These are phyloP conservation scores for Suillus spraguei DNA, from an alignment of 768 basidiomycete species.

Conservation along the genomic window DNA sequence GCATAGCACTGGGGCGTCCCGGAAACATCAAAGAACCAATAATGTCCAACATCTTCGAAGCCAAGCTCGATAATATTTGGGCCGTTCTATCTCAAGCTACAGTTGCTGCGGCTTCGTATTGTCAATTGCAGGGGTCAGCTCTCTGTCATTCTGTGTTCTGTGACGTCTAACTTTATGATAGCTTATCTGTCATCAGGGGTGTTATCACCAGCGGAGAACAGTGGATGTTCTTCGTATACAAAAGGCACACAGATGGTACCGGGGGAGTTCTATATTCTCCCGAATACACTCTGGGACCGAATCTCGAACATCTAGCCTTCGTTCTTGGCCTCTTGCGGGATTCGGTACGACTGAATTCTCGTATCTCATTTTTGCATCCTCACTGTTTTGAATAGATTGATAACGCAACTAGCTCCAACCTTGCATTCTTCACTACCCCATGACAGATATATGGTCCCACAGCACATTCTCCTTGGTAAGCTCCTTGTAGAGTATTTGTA, in stretches of 20 bases:
- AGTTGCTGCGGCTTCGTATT: slow-evolving; percentile 17
- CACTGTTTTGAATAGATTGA: too few species aligned
- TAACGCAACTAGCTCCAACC: too few species aligned
- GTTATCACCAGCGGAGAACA: neutral
- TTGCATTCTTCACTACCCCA: too few species aligned
- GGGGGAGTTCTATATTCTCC: neutral
- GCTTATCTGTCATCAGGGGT: neutral
- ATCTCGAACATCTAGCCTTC: too few species aligned
- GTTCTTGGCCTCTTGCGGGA: too few species aligned
- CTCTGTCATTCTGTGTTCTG: neutral
- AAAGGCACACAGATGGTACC: neutral
- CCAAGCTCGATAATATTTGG: slow-evolving; percentile 20
- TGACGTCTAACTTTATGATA: neutral
- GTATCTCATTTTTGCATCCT: too few species aligned
- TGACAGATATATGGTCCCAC: too few species aligned
- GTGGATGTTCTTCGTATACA: neutral
- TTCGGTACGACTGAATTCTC: too few species aligned
- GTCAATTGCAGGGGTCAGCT: slow-evolving; percentile 1
- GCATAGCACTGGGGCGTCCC: neutral
- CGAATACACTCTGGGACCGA: neutral
- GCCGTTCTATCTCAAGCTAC: slow-evolving; percentile 18
- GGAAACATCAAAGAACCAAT: neutral
- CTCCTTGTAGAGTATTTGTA: too few species aligned
- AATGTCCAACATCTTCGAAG: slow-evolving; percentile 22
- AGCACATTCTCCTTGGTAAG: too few species aligned